A percentile compares a stretch with the other conserved stretches of the same genome.
phyloP scores from a whole-genome alignment of 2,329 filamentous ascomycete species.

The Alternaria atra region DNA sequence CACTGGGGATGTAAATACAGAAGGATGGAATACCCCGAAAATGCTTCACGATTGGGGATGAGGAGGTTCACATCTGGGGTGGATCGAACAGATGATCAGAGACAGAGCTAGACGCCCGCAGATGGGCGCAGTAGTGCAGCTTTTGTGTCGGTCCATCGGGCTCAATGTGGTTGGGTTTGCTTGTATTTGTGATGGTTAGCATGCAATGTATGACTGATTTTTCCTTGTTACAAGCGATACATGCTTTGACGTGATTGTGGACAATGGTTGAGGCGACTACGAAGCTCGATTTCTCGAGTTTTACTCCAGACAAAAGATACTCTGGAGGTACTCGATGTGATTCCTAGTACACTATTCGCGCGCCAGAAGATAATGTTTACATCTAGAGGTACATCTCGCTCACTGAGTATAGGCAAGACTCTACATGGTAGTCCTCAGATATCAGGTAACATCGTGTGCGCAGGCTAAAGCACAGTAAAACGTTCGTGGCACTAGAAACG shows the following conservation, averaged over 20 bases:
- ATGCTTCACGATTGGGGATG: constrained; percentile 28
- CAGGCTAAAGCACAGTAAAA: background rate
- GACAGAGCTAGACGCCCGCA: constrained; percentile 26
- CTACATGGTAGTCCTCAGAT: background rate
- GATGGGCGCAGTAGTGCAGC: constrained; percentile 29
- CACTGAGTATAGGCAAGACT: background rate
- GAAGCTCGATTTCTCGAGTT: background rate
- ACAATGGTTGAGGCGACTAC: background rate
- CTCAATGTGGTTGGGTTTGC: constrained; percentile 41
- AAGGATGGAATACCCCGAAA: constrained; percentile 33
- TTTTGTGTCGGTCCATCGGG: constrained; percentile 41
- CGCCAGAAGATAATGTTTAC: background rate
- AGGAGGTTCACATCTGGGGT: constrained; percentile 26
- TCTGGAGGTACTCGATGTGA: background rate
- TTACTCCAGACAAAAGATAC: background rate
- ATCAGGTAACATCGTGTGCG: background rate
- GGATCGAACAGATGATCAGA: constrained; percentile 30
- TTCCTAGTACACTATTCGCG: background rate
- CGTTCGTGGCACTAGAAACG: background rate
- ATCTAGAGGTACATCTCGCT: background rate
- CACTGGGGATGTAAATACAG: constrained; percentile 47
- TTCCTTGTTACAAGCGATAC: constrained; percentile 17
- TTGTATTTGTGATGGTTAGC: constrained; percentile 52
- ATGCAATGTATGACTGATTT: constrained; percentile 49
- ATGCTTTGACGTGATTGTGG: background rate